Evolutionary conservation across 345 rosid genomes (phyloP).

Genomic region (Fremontodendron californicum): DNA sequence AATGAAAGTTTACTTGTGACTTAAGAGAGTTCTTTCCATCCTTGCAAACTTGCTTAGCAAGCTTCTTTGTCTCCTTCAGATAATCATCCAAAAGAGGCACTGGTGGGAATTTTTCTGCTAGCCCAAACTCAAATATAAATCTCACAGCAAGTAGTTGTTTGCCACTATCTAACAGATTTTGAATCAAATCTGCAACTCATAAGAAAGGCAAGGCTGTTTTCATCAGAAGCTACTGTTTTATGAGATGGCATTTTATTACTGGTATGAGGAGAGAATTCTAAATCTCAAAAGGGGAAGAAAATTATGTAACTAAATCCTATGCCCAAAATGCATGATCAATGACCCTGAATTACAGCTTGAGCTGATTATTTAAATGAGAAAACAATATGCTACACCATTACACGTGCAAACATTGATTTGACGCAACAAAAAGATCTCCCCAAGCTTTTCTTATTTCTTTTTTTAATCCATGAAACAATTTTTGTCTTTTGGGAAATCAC

Average conservation of each 20-base stretch:
- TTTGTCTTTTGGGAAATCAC: not conserved
- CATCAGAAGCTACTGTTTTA: constrained; percentile 8
- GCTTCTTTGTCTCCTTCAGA: constrained; percentile 33
- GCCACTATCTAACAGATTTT: constrained; percentile 48
- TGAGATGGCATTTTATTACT: not conserved
- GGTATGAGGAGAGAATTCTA: not conserved
- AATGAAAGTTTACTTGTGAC: constrained; percentile 39
- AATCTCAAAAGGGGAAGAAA: not conserved
- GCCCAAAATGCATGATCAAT: not conserved
- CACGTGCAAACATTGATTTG: not conserved
- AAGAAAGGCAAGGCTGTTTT: not conserved
- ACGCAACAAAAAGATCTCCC: not conserved
- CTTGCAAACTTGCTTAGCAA: constrained; percentile 28
- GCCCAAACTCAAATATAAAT: constrained; percentile 58
- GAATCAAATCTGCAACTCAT: constrained; percentile 44
- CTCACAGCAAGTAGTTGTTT: constrained; percentile 52
- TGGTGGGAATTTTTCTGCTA: constrained; percentile 52
- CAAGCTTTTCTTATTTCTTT: not conserved
- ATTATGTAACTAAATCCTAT: not conserved
- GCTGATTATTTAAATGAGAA: not conserved
- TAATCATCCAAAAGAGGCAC: constrained; percentile 47
- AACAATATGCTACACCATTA: not conserved
- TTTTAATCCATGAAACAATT: not conserved
- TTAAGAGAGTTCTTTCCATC: constrained; percentile 42
- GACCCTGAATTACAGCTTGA: not conserved